Conservation (phyloP, 352 stramenopile genomes). For the Phytophthora litchii region DNA sequence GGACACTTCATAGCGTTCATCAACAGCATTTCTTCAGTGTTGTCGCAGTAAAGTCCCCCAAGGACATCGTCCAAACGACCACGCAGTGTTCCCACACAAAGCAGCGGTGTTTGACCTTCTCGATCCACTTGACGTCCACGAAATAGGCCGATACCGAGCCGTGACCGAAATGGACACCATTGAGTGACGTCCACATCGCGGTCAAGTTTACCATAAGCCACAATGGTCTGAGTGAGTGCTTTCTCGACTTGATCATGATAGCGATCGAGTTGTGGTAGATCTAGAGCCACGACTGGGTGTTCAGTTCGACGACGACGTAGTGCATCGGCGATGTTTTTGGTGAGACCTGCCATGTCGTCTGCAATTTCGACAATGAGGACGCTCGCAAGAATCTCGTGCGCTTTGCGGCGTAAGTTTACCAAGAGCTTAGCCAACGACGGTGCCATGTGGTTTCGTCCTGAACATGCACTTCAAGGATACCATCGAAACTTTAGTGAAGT, state of each 20-base stretch:
- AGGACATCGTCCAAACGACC: constrained; percentile 45
- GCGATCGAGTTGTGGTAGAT: constrained; percentile 20
- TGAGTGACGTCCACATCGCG: constrained; percentile 28
- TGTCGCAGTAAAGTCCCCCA: constrained; percentile 34
- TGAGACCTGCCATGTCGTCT: background rate
- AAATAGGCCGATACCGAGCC: constrained; percentile 28
- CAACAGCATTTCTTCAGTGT: constrained; percentile 37
- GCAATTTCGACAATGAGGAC: constrained; percentile 1
- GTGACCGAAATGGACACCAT: constrained; percentile 37
- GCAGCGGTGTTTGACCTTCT: constrained; percentile 13
- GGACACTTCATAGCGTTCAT: constrained; percentile 35
- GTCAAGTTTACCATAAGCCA: constrained; percentile 33
- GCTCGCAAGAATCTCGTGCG: background rate
- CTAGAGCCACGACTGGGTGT: constrained; percentile 1
- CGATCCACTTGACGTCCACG: constrained; percentile 11
- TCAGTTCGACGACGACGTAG: constrained; percentile 2
- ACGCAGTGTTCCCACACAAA: constrained; percentile 32
- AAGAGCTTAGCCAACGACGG: too few species aligned
- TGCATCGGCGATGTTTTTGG: background rate
- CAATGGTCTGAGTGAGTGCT: constrained; percentile 28
- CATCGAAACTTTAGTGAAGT: background rate
- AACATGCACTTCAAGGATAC: constrained; percentile 2
- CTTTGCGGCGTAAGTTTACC: too few species aligned
- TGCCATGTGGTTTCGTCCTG: constrained; percentile 2
- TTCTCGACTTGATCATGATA: constrained; percentile 32